Evolutionary conservation across 2,329 filamentous ascomycete genomes (phyloP).

Genomic region (Nectriaceae sp.): DNA sequence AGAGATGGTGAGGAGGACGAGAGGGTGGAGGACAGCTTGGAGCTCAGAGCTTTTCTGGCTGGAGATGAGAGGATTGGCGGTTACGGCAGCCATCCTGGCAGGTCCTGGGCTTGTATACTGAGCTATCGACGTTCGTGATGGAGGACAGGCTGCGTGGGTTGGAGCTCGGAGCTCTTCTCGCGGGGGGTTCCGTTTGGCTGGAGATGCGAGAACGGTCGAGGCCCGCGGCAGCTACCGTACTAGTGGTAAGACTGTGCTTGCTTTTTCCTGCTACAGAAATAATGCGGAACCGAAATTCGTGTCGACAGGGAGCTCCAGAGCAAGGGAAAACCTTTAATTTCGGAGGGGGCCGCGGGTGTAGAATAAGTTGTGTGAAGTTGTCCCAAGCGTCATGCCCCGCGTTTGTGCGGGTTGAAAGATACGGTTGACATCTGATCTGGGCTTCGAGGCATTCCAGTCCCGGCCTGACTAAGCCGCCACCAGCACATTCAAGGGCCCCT

Average conservation of each 20-base stretch:
- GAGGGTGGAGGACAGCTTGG: constrained; percentile 83
- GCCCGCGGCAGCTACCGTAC: background rate
- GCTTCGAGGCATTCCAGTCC: no score
- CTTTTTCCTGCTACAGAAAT: no score
- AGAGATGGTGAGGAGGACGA: constrained; percentile 93
- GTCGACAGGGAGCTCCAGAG: no score
- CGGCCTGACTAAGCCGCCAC: background rate
- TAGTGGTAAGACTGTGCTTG: no score
- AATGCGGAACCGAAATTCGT: no score
- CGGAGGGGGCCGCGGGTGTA: no score
- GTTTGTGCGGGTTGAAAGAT: background rate
- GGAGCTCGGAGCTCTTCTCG: background rate
- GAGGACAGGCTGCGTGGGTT: background rate
- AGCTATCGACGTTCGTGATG: background rate
- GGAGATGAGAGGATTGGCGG: constrained; percentile 62
- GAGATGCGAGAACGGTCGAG: background rate
- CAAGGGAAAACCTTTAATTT: no score
- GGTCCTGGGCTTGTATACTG: no score
- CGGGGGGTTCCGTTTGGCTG: background rate
- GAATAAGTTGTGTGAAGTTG: no score
- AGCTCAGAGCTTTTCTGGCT: constrained; percentile 71
- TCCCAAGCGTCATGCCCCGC: background rate
- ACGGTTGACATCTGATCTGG: background rate
- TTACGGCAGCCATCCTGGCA: constrained; percentile 51
- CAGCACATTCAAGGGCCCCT: background rate